These are phyloP conservation scores for Neopestalotiopsis sp. DNA, from an alignment of 2,329 filamentous ascomycete species.

Conservation along the genomic window DNA sequence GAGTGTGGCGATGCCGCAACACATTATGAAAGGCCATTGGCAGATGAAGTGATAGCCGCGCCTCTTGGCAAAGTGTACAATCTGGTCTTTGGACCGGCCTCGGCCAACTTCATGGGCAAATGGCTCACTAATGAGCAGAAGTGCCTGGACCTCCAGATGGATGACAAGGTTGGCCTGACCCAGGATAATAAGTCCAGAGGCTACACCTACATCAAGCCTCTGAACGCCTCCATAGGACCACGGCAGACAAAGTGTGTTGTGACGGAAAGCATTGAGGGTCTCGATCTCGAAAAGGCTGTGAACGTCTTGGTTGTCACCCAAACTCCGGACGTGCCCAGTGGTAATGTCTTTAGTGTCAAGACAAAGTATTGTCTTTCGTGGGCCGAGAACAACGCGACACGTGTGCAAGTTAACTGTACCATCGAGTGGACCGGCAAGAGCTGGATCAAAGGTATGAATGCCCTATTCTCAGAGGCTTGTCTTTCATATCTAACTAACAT, in stretches of 20 bases:
- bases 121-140: constrained; percentile 90
- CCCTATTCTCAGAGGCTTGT: background rate
- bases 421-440: constrained; percentile 98
- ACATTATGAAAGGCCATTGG: constrained; percentile 85
- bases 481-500: constrained; percentile 15
- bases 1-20: constrained; percentile 80
- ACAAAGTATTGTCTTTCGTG: constrained; percentile 95
- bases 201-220: constrained; percentile 90
- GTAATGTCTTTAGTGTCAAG: constrained; percentile 89
- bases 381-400: constrained; percentile 85
- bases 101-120: constrained; percentile 81
- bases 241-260: constrained; percentile 95
- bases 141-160: constrained; percentile 83
- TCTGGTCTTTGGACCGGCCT: constrained; percentile 83
- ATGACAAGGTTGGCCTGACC: constrained; percentile 80
- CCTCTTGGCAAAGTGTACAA: constrained; percentile 92
- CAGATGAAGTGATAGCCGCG: constrained; percentile 84
- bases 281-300: constrained; percentile 87
- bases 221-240: constrained; percentile 83
- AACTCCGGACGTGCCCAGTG: constrained; percentile 93
- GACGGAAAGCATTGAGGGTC: constrained; percentile 79
- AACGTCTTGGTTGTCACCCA: constrained; percentile 84
- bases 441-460: constrained; percentile 86
- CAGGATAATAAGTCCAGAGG: constrained; percentile 76
- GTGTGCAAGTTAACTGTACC: constrained; percentile 84